phyloP scores from a whole-genome alignment of 2,329 filamentous ascomycete genomes.

The Monosporascus sp. region DNA sequence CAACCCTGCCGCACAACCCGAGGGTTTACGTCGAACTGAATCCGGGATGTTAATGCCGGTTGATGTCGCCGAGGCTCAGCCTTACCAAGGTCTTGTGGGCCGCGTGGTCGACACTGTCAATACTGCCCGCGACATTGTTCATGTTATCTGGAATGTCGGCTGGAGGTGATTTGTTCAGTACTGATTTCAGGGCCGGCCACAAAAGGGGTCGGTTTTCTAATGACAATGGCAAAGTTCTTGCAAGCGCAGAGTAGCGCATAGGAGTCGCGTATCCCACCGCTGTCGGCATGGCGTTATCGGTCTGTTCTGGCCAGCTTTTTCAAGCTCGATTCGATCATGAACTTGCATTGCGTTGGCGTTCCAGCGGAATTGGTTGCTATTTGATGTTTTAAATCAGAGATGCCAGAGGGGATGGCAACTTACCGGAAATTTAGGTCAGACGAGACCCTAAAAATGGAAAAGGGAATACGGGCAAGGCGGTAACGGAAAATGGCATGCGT shows the following conservation, averaged over 20 bases:
- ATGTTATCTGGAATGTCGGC: slow-evolving; percentile 68
- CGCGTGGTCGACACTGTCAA: slow-evolving; percentile 77
- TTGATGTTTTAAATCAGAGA: neutral
- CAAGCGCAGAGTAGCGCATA: neutral
- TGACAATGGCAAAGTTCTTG: neutral
- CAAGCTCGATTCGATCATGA: neutral
- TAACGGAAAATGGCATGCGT: neutral
- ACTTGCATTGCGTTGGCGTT: neutral
- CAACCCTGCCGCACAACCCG: slow-evolving; percentile 46
- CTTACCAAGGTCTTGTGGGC: slow-evolving; percentile 64
- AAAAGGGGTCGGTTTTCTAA: too few species aligned
- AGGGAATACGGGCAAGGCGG: neutral
- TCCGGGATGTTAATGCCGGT: slow-evolving; percentile 92
- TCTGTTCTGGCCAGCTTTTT: neutral
- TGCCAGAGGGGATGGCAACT: neutral
- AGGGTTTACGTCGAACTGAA: slow-evolving; percentile 68
- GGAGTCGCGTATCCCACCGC: neutral
- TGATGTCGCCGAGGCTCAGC: slow-evolving; percentile 63
- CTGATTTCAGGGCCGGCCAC: slow-evolving; percentile 1
- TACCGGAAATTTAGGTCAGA: neutral
- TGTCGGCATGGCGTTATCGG: neutral
- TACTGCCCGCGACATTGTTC: slow-evolving; percentile 64
- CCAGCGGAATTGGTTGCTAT: neutral
- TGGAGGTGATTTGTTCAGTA: slow-evolving; percentile 47
- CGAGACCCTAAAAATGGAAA: neutral